A percentile compares a stretch with the other conserved stretches of the same genome.
Evolutionary conservation across 208 protist species (phyloP).

Genomic region (Trypanosoma avium): DNA sequence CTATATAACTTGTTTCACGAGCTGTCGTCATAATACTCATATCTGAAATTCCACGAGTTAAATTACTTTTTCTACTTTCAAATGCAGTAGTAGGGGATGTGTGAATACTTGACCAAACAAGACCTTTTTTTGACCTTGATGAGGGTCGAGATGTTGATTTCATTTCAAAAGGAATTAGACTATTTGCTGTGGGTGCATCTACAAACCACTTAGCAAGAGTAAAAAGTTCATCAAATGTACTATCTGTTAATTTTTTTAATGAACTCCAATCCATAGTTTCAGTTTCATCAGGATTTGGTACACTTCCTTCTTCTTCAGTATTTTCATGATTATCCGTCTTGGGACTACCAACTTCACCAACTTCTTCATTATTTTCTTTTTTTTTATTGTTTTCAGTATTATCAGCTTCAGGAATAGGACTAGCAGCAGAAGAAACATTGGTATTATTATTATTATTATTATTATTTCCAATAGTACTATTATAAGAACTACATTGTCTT

Average conservation of each 20-base stretch:
- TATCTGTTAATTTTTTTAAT: conserved; percentile 55
- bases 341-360: neutral
- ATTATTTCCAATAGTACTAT: neutral
- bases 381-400: neutral
- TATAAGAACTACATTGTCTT: conserved; percentile 37
- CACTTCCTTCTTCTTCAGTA: conserved; percentile 1
- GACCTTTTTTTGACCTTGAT: neutral
- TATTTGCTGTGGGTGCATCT: conserved; percentile 75
- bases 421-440: neutral
- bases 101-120: neutral
- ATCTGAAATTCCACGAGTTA: neutral
- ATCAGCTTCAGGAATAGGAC: neutral
- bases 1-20: conserved; percentile 33
- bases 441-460: neutral
- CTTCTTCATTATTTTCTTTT: neutral
- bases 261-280: conserved; percentile 10
- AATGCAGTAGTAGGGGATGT: neutral
- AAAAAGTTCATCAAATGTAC: conserved; percentile 77
- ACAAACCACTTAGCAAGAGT: conserved; percentile 76
- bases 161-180: conserved; percentile 44
- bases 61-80: conserved; percentile 2
- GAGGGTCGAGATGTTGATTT: conserved; percentile 17
- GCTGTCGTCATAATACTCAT: neutral
- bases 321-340: conserved; percentile 6
- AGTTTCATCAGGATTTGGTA: neutral